Evolutionary conservation across 1,284 basidiomycete genomes (phyloP), one percentile per base, ranked within the genome.

Genomic region (Sanghuangporus sanghuang): DNA sequence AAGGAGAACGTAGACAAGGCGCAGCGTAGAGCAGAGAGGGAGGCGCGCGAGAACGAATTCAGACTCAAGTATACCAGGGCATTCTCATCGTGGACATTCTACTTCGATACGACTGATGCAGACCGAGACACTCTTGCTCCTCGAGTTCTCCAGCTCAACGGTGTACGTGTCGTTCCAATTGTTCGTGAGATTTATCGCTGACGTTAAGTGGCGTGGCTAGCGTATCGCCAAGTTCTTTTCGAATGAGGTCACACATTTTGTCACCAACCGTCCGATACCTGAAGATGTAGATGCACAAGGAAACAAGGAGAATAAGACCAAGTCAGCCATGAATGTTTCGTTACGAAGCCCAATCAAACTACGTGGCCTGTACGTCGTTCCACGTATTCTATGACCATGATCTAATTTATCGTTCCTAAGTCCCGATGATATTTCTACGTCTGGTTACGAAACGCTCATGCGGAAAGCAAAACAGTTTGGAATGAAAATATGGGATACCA

Each of bases 401-500:
- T 61, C 67, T 53, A 74, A 77, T 46, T 72, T 58, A 62, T 59
- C 35, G 60, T 14, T 56, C 32, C 73, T 75, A 63, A 72, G 77
- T 71, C 72, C 58, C 60, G 68, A 64, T 60, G 63, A 57, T 71
- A 75, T 63, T 68, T 71, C 57, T 46, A n/a, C 64, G 3, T 57
- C 71, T 53, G 77, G 78, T 18, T 72, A 74, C 53, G 79, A 82
- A 46, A 81, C 82, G 63, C 81, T 95, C 39, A 80, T 93, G 4
- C 76, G 81, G 62, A 93, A 95, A 73, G 95, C 95, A 1, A 77
- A 85, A 56, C 80, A 81, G 40, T 89, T 92, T 68, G 84, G 85
- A 42, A 91, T 95, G 75, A 98, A 98, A 76, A 86, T 98, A 36
- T 99, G 97, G 96, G 86, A 78, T 46, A 78, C 88, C 5, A 76